Evolutionary conservation across 345 rosid genomes (phyloP).

Genomic region (Rubroshorea leprosula): DNA sequence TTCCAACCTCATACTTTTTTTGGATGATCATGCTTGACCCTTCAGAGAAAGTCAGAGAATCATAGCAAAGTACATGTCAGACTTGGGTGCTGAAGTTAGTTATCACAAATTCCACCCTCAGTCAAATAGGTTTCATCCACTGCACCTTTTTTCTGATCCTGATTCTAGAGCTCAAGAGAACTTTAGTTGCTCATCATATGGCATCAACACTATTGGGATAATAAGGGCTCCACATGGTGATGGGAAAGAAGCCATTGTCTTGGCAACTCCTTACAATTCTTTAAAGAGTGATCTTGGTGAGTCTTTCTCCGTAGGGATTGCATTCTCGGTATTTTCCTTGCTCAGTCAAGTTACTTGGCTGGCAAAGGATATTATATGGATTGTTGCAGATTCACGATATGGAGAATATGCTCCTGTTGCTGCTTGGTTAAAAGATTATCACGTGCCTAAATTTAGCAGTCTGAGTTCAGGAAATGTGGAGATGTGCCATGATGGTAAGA

Average conservation of each 20-base stretch:
- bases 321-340: constrained; percentile 69
- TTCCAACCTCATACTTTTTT: neutral
- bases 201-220: constrained; percentile 50
- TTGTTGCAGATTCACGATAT: constrained; percentile 74
- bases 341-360: constrained; percentile 83
- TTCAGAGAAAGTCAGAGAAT: constrained; percentile 57
- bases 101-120: constrained; percentile 71
- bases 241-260: constrained; percentile 86
- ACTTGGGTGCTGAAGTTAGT: constrained; percentile 80
- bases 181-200: constrained; percentile 51
- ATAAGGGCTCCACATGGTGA: constrained; percentile 95
- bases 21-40: constrained; percentile 2
- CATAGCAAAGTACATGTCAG: constrained; percentile 54
- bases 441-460: constrained; percentile 51
- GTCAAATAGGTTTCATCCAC: constrained; percentile 59
- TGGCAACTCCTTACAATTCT: constrained; percentile 80
- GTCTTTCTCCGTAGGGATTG: constrained; percentile 59
- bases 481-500: constrained; percentile 26
- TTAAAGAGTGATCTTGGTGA: constrained; percentile 40
- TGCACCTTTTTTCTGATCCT: constrained; percentile 68
- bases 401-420: constrained; percentile 81
- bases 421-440: constrained; percentile 86
- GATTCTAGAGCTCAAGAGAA: constrained; percentile 40
- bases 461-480: constrained; percentile 20
- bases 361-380: constrained; percentile 90